These are phyloP conservation scores for Eucalyptus regnans DNA, from an alignment of 345 rosid genomes.

Conservation along the genomic window DNA sequence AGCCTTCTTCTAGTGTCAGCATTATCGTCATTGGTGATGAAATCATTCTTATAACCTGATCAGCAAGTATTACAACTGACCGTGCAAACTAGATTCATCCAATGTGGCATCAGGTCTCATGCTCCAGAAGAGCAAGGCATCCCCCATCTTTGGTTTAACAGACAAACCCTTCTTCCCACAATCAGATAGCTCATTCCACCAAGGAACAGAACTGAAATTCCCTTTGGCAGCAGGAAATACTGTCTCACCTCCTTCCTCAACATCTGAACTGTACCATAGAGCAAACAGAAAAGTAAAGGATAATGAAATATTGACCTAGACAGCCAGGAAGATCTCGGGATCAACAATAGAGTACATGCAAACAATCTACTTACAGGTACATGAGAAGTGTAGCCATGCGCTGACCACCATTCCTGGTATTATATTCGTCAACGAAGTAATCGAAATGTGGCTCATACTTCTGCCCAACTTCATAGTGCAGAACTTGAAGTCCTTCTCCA, in stretches of 20 bases:
- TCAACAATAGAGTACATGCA: neutral
- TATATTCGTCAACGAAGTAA: constrained; percentile 83
- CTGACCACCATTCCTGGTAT: constrained; percentile 93
- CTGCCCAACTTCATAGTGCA: constrained; percentile 92
- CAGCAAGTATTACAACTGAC: constrained; percentile 25
- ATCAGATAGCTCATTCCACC: constrained; percentile 95
- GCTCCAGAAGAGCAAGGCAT: constrained; percentile 98
- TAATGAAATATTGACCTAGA: neutral
- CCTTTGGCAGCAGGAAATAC: constrained; percentile 87
- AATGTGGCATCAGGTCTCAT: constrained; percentile 80
- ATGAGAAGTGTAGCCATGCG: constrained; percentile 92
- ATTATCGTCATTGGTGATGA: neutral
- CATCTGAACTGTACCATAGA: constrained; percentile 64
- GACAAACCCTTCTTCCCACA: constrained; percentile 88
- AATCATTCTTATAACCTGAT: neutral
- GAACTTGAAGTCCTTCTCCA: constrained; percentile 96
- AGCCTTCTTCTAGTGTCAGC: neutral
- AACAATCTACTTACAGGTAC: constrained; percentile 69
- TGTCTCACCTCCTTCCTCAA: constrained; percentile 98
- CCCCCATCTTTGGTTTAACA: constrained; percentile 90
- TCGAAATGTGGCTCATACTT: constrained; percentile 94
- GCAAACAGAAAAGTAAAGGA: neutral
- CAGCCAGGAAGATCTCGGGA: neutral
- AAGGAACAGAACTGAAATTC: constrained; percentile 69
- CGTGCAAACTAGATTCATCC: constrained; percentile 89